Percentiles rank a stretch among this genome's conserved stretches.
phyloP scores from a whole-genome alignment of 306 rosid genomes.

The Ormosia semicastrata region DNA sequence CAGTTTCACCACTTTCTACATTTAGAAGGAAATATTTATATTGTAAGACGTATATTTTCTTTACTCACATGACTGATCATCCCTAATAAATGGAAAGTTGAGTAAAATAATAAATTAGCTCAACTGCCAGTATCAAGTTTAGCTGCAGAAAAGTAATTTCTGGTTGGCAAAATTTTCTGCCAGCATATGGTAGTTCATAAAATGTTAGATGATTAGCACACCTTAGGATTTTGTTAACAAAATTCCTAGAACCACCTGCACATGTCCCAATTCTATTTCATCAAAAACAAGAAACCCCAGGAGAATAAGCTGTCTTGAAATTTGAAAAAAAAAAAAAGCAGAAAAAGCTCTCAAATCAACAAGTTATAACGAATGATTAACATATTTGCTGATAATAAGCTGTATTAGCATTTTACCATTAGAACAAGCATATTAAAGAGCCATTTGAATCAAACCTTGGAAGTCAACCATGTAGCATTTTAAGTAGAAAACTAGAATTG shows the following conservation, averaged over 20 bases:
- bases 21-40: neutral
- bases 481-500: neutral
- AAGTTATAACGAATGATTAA: neutral
- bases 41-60: neutral
- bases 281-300: neutral
- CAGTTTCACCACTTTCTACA: constrained; percentile 77
- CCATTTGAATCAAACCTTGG: neutral
- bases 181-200: neutral
- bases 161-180: neutral
- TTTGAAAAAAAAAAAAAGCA: neutral
- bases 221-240: neutral
- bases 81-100: neutral
- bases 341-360: neutral
- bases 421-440: neutral
- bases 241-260: neutral
- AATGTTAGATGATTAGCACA: neutral
- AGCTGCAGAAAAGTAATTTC: neutral
- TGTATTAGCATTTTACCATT: neutral
- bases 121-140: neutral
- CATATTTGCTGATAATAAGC: neutral
- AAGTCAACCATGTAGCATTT: neutral
- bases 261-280: neutral
- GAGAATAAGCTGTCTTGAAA: neutral
- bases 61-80: neutral
- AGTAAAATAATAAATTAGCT: constrained; percentile 9